These are phyloP conservation scores for Auriscalpium vulgare DNA, from an alignment of 768 basidiomycete genomes.

Conservation along the genomic window DNA sequence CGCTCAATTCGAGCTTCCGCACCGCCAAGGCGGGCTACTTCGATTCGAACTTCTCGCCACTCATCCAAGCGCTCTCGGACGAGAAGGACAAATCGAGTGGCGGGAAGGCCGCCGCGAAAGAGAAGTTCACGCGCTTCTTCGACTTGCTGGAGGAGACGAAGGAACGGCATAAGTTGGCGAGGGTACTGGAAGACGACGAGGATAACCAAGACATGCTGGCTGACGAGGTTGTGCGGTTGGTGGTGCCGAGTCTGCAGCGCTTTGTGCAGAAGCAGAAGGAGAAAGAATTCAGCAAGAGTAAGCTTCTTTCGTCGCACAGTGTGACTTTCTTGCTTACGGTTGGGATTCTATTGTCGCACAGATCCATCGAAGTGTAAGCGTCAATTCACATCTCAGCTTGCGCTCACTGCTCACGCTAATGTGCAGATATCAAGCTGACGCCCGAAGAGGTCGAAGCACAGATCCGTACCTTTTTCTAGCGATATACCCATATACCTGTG, in stretches of 20 bases:
- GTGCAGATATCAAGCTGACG: conserved; percentile 68
- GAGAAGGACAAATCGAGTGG: conserved; percentile 28
- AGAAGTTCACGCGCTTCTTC: conserved; percentile 78
- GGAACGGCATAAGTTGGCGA: conserved; percentile 64
- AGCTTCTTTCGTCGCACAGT: conserved; percentile 16
- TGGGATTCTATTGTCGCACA: conserved; percentile 19
- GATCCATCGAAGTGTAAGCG: conserved; percentile 67
- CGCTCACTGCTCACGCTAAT: neutral
- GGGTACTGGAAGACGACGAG: conserved; percentile 63
- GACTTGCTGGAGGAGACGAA: conserved; percentile 72
- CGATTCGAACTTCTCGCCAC: conserved; percentile 71
- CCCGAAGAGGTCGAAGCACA: conserved; percentile 67
- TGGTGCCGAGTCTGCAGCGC: conserved; percentile 65
- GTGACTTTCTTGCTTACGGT: neutral
- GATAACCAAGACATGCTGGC: conserved; percentile 49
- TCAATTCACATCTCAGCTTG: neutral
- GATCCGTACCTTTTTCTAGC: conserved; percentile 53
- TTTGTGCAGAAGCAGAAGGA: conserved; percentile 71
- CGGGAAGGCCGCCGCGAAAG: conserved; percentile 58
- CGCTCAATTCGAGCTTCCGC: conserved; percentile 62
- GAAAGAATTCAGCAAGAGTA: conserved; percentile 83
- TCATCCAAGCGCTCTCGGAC: conserved; percentile 56
- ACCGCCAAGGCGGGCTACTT: conserved; percentile 82
- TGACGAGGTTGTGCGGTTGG: conserved; percentile 71
- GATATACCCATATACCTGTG: neutral